Evolutionary conservation across 805 yeast species (phyloP).

Genomic region (Candida sanyiensis): DNA sequence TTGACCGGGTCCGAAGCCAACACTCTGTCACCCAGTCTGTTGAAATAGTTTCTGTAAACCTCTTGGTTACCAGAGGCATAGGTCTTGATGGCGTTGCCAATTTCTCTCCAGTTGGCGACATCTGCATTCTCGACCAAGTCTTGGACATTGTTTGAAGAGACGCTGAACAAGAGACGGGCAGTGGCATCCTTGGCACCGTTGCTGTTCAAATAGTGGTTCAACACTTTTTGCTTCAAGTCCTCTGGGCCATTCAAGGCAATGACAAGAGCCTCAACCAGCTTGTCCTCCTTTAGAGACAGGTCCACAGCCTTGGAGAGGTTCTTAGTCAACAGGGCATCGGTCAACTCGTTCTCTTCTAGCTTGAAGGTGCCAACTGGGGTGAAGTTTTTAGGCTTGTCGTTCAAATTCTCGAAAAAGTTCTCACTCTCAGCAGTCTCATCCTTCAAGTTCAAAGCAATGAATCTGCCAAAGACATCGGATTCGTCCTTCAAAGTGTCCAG

Average conservation of each 20-base stretch:
- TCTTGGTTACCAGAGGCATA: slow-evolving; percentile 39
- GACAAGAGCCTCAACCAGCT: slow-evolving; percentile 72
- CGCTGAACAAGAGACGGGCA: slow-evolving; percentile 69
- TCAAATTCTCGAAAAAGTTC: slow-evolving; percentile 33
- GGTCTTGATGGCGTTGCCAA: slow-evolving; percentile 64
- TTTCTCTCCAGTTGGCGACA: slow-evolving; percentile 75
- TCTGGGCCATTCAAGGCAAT: slow-evolving; percentile 67
- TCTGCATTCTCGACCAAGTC: slow-evolving; percentile 79
- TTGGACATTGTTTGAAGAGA: slow-evolving; percentile 45
- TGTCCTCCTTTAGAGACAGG: slow-evolving; percentile 54
- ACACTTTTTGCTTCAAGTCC: slow-evolving; percentile 60
- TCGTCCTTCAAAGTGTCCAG: slow-evolving; percentile 53
- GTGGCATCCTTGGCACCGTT: slow-evolving; percentile 44
- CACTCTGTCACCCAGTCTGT: slow-evolving; percentile 75
- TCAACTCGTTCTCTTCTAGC: slow-evolving; percentile 37
- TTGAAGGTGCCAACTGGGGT: slow-evolving; percentile 53
- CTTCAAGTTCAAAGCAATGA: slow-evolving; percentile 31
- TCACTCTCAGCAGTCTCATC: slow-evolving; percentile 30
- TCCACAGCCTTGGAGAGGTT: slow-evolving; percentile 63
- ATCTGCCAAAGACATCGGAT: slow-evolving; percentile 41
- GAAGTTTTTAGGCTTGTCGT: slow-evolving; percentile 23
- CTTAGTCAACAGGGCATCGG: slow-evolving; percentile 52
- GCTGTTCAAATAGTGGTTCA: slow-evolving; percentile 61
- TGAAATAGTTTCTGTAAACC: slow-evolving; percentile 49
- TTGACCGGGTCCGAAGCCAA: slow-evolving; percentile 39